Evolutionary conservation across 1,284 basidiomycete genomes (phyloP), one percentile per base, ranked within the genome.

Genomic region (Leccinum pachyderme): DNA sequence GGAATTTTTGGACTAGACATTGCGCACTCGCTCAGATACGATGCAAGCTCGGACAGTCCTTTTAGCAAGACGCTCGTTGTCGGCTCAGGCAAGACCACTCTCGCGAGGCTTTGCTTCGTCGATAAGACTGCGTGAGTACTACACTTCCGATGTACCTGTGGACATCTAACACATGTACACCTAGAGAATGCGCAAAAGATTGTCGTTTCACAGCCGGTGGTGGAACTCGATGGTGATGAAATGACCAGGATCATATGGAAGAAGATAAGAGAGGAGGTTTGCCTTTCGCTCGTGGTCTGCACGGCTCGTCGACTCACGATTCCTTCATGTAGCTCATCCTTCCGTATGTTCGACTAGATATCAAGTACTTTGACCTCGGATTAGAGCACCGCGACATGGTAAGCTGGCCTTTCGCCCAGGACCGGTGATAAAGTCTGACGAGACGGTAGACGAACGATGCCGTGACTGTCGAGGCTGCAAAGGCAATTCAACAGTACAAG

Each of bases 181-280:
- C 13, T 44, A 73, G 69, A 66, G 54, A 67, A 61, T 47, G 50
- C 57, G 11, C 59, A 73, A 58, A 89, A 87, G 68, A 97, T 98
- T 73, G 83, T 82, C 46, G 94, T 97, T 58, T 77, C 83, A 67
- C 94, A 95, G 70, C 95, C 96, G 22, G 85, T 99, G 58, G 95
- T 98, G 57, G 95, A 98, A 80, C 86, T 98, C 54, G 94, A 97
- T 73, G 94, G 94, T 51, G 94, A 97, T 75, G 94, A 97, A 76
- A 96, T 96, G 94, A 97, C 94, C 41, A 82, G 94, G 64, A 95
- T 97, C 65, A 97, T 98, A 73, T 98, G 95, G 95, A 93, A 97
- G 82, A 97, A 96, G 82, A 98, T 98, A 72, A 83, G 93, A 55
- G 90, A 98, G 67, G 93, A 98, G 82, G 91, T 93, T 58, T 54